Conservation (phyloP, 805 yeast species). For the Lachancea thermotolerans region DNA sequence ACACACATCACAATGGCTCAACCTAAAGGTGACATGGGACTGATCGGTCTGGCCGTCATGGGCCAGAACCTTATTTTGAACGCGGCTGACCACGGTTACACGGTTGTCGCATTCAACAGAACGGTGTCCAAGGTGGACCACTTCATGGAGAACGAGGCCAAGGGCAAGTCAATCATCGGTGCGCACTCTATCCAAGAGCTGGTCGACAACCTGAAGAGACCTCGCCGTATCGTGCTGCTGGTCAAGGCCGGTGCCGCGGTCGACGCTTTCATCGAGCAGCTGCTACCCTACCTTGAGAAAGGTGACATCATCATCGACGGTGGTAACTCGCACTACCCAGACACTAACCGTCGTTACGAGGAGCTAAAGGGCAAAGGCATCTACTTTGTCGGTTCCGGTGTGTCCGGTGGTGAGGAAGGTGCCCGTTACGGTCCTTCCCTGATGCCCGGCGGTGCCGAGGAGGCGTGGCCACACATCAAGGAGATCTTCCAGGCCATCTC, state of each 20-base stretch:
- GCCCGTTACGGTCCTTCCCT: constrained; percentile 98
- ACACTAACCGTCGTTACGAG: constrained; percentile 91
- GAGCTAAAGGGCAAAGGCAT: constrained; percentile 84
- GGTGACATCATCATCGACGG: constrained; percentile 99
- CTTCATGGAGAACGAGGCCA: constrained; percentile 89
- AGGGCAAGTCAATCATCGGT: constrained; percentile 93
- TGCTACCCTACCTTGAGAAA: constrained; percentile 85
- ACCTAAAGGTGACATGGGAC: constrained; percentile 69
- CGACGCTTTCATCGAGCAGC: constrained; percentile 81
- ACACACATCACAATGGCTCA: constrained; percentile 1
- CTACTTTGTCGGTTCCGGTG: constrained; percentile 96
- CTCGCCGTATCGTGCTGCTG: constrained; percentile 88
- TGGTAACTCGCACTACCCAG: constrained; percentile 99
- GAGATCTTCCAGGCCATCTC: constrained; percentile 92
- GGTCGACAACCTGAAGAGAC: constrained; percentile 84
- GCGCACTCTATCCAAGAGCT: constrained; percentile 90
- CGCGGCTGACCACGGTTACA: constrained; percentile 98
- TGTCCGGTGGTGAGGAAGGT: constrained; percentile 99
- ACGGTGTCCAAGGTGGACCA: constrained; percentile 93
- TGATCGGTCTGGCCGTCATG: constrained; percentile 99
- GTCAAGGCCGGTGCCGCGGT: constrained; percentile 97
- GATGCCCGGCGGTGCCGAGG: constrained; percentile 98
- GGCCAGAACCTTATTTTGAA: constrained; percentile 96
- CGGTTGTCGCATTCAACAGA: constrained; percentile 98
- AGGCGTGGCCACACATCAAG: constrained; percentile 98